Evolutionary conservation across 1,284 basidiomycete species (phyloP).

Genomic region (Pyrrhoderma noxium): DNA sequence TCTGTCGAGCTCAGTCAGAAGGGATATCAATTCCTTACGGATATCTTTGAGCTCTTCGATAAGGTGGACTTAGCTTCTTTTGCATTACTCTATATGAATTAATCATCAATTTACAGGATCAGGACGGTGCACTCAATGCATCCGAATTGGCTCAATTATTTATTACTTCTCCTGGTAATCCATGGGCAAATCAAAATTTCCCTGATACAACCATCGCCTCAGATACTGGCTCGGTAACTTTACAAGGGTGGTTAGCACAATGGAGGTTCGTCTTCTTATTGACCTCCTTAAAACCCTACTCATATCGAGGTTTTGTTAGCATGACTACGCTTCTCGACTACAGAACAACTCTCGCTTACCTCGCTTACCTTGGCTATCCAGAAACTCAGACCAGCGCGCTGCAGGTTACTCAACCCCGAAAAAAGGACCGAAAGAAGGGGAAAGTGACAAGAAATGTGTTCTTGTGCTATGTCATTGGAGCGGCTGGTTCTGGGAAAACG

Average conservation of each 20-base stretch:
- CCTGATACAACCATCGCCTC: conserved; percentile 88
- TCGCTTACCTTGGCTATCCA: conserved; percentile 91
- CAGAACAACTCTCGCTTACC: conserved; percentile 86
- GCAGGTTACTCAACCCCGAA: conserved; percentile 74
- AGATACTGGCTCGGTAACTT: conserved; percentile 83
- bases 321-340: conserved; percentile 97
- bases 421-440: conserved; percentile 80
- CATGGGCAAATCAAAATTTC: conserved; percentile 83
- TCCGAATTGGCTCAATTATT: conserved; percentile 88
- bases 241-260: conserved; percentile 97
- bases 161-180: conserved; percentile 90
- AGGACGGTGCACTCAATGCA: conserved; percentile 86
- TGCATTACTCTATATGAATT: background rate
- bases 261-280: conserved; percentile 67
- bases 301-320: conserved; percentile 33
- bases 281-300: background rate
- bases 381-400: conserved; percentile 73
- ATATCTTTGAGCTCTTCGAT: conserved; percentile 95
- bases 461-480: conserved; percentile 89
- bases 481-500: conserved; percentile 94
- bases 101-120: conserved; percentile 51
- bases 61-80: conserved; percentile 47
- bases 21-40: conserved; percentile 96
- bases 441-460: conserved; percentile 88
- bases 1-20: conserved; percentile 90